phyloP scores from a whole-genome alignment of 768 basidiomycete species.

The Clavaria fumosa region DNA sequence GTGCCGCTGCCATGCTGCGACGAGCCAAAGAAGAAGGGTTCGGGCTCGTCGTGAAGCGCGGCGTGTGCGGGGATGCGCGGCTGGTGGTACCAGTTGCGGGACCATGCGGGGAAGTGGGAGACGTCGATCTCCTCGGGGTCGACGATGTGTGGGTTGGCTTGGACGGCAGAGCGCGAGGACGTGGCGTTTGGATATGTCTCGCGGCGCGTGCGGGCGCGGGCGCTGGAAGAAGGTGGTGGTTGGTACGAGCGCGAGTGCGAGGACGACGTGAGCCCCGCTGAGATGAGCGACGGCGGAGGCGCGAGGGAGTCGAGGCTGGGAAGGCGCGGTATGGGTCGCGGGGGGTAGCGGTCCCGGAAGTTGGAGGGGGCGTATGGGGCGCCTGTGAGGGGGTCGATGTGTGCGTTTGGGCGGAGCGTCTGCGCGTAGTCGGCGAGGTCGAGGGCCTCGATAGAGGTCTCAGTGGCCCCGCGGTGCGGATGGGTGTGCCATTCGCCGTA shows the following conservation, averaged over 20 bases:
- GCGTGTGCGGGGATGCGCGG: conserved; percentile 15
- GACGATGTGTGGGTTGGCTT: conserved; percentile 11
- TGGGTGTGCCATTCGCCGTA: conserved; percentile 11
- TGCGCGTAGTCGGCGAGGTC: conserved; percentile 58
- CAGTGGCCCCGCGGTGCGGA: conserved; percentile 36
- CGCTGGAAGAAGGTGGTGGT: conserved; percentile 11
- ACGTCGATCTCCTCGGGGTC: conserved; percentile 36
- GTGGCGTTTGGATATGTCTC: neutral
- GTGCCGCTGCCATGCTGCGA: too few species aligned
- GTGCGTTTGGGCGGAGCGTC: conserved; percentile 25
- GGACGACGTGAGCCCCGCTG: conserved; percentile 28
- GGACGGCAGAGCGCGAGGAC: conserved; percentile 10
- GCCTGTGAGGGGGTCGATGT: conserved; percentile 12
- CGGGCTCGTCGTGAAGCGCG: conserved; percentile 17
- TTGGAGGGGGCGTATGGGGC: conserved; percentile 15
- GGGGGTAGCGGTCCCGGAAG: conserved; percentile 10
- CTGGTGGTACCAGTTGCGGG: conserved; percentile 42
- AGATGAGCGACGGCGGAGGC: conserved; percentile 25
- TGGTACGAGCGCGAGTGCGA: conserved; percentile 28
- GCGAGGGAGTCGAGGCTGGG: conserved; percentile 16
- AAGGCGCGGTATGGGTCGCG: conserved; percentile 16
- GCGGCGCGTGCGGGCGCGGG: conserved; percentile 12
- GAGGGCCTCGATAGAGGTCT: conserved; percentile 52
- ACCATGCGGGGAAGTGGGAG: conserved; percentile 48
- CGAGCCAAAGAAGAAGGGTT: conserved; percentile 7